Conservation (phyloP, 495 filamentous ascomycete species). For the Chaetomium tenue region DNA sequence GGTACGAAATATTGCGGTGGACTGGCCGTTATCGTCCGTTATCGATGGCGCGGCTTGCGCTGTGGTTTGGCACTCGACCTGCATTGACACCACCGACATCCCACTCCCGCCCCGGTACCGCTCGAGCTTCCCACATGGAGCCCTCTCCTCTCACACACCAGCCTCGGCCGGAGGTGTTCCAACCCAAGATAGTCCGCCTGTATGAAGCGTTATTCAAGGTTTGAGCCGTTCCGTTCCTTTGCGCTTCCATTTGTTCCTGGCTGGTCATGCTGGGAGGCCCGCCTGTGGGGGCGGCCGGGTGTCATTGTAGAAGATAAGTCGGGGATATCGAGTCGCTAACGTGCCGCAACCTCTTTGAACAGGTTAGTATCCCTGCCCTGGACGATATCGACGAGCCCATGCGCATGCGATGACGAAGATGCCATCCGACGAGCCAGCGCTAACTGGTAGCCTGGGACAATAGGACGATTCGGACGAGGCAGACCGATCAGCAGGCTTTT, state of each 20-base stretch:
- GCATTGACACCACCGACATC: constrained; percentile 6
- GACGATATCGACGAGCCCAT: not conserved
- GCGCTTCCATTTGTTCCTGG: not conserved
- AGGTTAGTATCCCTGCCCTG: constrained; percentile 5
- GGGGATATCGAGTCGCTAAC: constrained; percentile 5
- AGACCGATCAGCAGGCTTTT: constrained; percentile 81
- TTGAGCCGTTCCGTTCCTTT: constrained; percentile 25
- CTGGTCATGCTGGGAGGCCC: not conserved
- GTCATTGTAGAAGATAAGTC: not conserved
- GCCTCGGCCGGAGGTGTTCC: constrained; percentile 82
- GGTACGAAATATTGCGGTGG: not conserved
- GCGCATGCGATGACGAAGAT: not conserved
- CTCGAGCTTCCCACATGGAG: constrained; percentile 60
- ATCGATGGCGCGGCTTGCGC: constrained; percentile 3
- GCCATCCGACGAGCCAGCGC: not conserved
- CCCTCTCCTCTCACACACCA: constrained; percentile 91
- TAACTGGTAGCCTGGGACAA: not conserved
- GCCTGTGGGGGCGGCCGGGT: not conserved
- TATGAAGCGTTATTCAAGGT: constrained; percentile 89
- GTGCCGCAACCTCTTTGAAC: not conserved
- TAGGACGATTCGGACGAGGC: constrained; percentile 59
- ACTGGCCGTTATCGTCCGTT: constrained; percentile 2
- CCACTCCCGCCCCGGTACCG: not conserved
- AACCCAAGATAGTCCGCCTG: constrained; percentile 87
- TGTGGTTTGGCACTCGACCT: not conserved